Base-by-base conservation (phyloP, 495 filamentous ascomycete species). In the Tuber indicum region DNA sequence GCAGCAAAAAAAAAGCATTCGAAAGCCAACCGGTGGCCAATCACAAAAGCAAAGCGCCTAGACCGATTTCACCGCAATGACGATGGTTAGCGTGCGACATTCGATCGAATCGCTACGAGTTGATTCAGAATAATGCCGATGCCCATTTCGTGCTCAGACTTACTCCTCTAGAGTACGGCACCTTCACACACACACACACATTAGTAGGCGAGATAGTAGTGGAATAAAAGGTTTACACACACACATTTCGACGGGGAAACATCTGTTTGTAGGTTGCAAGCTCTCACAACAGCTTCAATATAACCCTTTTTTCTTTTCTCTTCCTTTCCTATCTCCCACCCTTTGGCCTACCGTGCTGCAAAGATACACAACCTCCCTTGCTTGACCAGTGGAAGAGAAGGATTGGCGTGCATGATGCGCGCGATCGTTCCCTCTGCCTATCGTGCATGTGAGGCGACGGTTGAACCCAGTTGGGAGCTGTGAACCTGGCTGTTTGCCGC, bases 11-110 rank as follows among this genome's bases (percentile, higher is more conserved):
- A n/a, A 58, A 58, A n/a, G 49, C 21, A 58, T 46, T 46, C 14
- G 45, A 52, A 52, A 52, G 21, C 47, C 47, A 52, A n/a, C 47
- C 21, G 21, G 8, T 23, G 47, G 21, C 47, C 47, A 52, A 52
- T 52, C 47, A 52, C 47, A 52, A 52, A n/a, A 52, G 47, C 23
- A 8, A 26, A 58, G 23, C 23, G 9, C 49, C 49, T 23, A 58
- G 49, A n/a, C 49, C 49, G 49, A 58, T 58, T 58, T 58, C 49
- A 58, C 49, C 49, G 26, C 49, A 58, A 58, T 58, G 49, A 58
- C 49, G 49, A 58, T 58, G 49, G 49, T 26, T 58, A 26, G 49
- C 26, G 49, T 58, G 49, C 23, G n/a, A 58, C 49, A 58, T n/a
- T 58, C 23, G 49, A 58, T 58, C 23, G 49, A 58, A 58, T 58